A percentile compares a stretch with the other conserved stretches of the same genome.
Evolutionary conservation across 139 green algal species (phyloP).

Genomic region (Trebouxia sp.): DNA sequence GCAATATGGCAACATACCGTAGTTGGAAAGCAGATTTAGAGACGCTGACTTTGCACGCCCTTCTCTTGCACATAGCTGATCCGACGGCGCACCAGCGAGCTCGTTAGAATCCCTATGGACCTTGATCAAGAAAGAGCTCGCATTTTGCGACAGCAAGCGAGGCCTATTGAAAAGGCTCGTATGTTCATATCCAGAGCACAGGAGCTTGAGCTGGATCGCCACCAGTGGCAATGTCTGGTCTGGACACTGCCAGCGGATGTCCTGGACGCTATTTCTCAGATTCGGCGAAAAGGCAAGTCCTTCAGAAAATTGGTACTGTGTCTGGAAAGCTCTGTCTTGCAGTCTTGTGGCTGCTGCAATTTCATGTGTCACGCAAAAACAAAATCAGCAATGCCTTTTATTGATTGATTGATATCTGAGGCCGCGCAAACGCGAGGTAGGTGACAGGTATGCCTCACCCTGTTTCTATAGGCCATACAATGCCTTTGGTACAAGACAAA

Average conservation of each 20-base stretch:
- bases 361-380: background rate
- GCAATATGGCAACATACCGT: background rate
- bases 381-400: slow-evolving; percentile 5
- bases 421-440: no score
- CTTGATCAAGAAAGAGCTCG: slow-evolving; percentile 7
- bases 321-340: background rate
- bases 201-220: background rate
- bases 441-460: no score
- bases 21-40: background rate
- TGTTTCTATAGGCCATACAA: no score
- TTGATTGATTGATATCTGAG: no score
- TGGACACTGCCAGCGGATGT: slow-evolving; percentile 2
- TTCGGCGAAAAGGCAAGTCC: background rate
- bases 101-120: background rate
- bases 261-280: slow-evolving; percentile 5
- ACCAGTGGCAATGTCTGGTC: slow-evolving; percentile 4
- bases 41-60: slow-evolving; percentile 1
- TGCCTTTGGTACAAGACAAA: background rate
- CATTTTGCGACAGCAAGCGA: background rate
- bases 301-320: background rate
- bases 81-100: background rate
- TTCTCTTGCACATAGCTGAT: background rate
- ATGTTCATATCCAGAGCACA: slow-evolving; percentile 11
- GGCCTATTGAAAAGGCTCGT: background rate
- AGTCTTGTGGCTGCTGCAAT: slow-evolving; percentile 11